These are phyloP conservation scores for Zychaea mexicana DNA, from an alignment of 371 early-diverging fungal species.

Conservation along the genomic window DNA sequence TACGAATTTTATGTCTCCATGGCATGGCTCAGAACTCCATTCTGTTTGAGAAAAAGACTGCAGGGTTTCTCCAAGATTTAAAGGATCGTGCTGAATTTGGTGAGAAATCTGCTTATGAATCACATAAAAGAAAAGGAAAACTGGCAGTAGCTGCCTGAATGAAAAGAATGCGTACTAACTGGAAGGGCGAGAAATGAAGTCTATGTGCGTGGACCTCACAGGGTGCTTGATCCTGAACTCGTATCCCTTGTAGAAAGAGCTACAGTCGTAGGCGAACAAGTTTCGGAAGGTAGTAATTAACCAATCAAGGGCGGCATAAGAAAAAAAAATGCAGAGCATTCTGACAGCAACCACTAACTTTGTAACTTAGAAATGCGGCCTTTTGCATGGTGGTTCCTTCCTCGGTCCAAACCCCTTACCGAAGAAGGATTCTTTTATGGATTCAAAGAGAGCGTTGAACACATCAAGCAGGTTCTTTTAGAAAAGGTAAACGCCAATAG, in stretches of 20 bases:
- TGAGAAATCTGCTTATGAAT: slow-evolving; percentile 19
- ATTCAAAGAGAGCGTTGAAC: slow-evolving; percentile 56
- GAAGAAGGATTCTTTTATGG: slow-evolving; percentile 50
- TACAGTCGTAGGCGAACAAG: slow-evolving; percentile 42
- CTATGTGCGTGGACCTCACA: slow-evolving; percentile 65
- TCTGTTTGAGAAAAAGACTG: slow-evolving; percentile 68
- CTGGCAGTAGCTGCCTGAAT: background rate
- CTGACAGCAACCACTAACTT: background rate
- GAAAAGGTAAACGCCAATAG: slow-evolving; percentile 37
- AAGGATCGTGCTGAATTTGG: slow-evolving; percentile 57
- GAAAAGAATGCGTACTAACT: background rate
- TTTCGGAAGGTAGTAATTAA: slow-evolving; percentile 41
- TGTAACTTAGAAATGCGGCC: slow-evolving; percentile 41
- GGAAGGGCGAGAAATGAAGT: slow-evolving; percentile 30
- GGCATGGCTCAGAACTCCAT: slow-evolving; percentile 75
- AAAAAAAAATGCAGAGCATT: slow-evolving; percentile 40
- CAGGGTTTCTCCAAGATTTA: slow-evolving; percentile 67
- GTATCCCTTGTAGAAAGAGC: slow-evolving; percentile 51
- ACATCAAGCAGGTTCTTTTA: slow-evolving; percentile 47
- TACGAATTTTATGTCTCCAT: slow-evolving; percentile 73
- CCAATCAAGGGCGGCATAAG: slow-evolving; percentile 16
- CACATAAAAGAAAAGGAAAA: background rate
- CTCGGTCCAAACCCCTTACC: slow-evolving; percentile 5
- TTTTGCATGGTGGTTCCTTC: slow-evolving; percentile 65
- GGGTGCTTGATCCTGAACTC: slow-evolving; percentile 54